Percentiles rank a stretch among this genome's conserved stretches.
phyloP scores from a whole-genome alignment of 78 protist species.

The Dictyostelium citrinum region DNA sequence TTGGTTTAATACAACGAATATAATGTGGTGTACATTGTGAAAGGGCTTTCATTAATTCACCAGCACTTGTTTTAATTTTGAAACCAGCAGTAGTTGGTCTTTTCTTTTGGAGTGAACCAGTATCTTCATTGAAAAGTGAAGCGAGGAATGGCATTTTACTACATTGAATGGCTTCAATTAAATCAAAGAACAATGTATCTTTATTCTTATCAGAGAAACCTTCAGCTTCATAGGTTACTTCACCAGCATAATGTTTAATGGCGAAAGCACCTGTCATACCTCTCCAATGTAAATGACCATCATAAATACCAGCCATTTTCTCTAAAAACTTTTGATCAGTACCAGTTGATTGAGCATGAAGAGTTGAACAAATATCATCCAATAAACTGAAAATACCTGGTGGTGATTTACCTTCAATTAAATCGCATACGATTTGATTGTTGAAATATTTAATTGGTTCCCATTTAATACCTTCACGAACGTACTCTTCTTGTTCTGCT shows the following conservation, averaged over 20 bases:
- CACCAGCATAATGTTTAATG: conserved; percentile 94
- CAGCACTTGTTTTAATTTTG: conserved; percentile 88
- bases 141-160: conserved; percentile 47
- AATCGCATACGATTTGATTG: conserved; percentile 93
- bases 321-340: conserved; percentile 90
- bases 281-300: conserved; percentile 85
- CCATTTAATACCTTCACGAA: conserved; percentile 94
- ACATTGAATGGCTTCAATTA: conserved; percentile 65
- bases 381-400: conserved; percentile 91
- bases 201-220: conserved; percentile 92
- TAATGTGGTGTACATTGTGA: conserved; percentile 87
- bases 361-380: conserved; percentile 91
- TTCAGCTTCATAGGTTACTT: conserved; percentile 87
- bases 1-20: conserved; percentile 96
- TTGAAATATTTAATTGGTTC: conserved; percentile 89
- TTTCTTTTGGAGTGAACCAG: conserved; percentile 71
- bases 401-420: conserved; percentile 91
- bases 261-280: conserved; percentile 79
- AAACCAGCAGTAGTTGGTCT: conserved; percentile 91
- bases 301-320: conserved; percentile 55
- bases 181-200: conserved; percentile 88
- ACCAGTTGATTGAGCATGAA: conserved; percentile 89
- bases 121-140: conserved; percentile 49
- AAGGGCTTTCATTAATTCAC: conserved; percentile 78
- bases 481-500: conserved; percentile 93